phyloP scores from a whole-genome alignment of 2,329 filamentous ascomycete genomes.

The Fulvia fulva region DNA sequence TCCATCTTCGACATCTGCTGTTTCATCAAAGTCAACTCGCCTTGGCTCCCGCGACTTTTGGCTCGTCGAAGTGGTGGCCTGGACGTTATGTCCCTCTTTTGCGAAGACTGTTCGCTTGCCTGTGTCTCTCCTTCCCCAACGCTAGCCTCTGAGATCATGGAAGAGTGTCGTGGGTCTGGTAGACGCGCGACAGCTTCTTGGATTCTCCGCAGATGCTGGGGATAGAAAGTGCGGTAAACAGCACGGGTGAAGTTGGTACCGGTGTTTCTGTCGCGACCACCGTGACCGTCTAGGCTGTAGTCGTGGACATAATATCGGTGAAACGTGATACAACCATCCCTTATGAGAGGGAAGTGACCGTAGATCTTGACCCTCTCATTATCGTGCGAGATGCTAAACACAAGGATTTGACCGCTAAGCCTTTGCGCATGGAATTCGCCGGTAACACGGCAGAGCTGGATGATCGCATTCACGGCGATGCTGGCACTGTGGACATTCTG shows the following conservation, averaged over 20 bases:
- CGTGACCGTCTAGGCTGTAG: slow-evolving; percentile 8
- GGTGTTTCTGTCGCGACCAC: slow-evolving; percentile 5
- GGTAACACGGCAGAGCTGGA: slow-evolving; percentile 30
- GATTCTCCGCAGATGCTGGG: slow-evolving; percentile 10
- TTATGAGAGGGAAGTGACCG: slow-evolving; percentile 11
- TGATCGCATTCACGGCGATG: slow-evolving; percentile 19
- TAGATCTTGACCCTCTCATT: slow-evolving; percentile 10
- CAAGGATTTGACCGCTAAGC: slow-evolving; percentile 12
- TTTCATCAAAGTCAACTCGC: slow-evolving; percentile 9
- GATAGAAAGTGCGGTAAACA: slow-evolving; percentile 2
- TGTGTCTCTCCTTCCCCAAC: slow-evolving; percentile 7
- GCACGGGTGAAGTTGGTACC: slow-evolving; percentile 12
- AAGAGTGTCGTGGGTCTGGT: slow-evolving; percentile 3
- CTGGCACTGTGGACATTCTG: slow-evolving; percentile 24
- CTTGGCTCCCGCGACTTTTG: slow-evolving; percentile 9
- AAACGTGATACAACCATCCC: slow-evolving; percentile 6
- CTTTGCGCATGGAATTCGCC: slow-evolving; percentile 29
- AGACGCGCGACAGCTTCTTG: slow-evolving; percentile 8
- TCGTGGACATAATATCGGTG: slow-evolving; percentile 9
- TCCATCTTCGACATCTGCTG: slow-evolving; percentile 12
- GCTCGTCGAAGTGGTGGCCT: slow-evolving; percentile 10
- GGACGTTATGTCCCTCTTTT: slow-evolving; percentile 6
- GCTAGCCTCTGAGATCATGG: slow-evolving; percentile 5
- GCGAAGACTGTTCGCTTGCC: slow-evolving; percentile 9
- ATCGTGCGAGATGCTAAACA: slow-evolving; percentile 18